Evolutionary conservation across 2,329 filamentous ascomycete genomes (phyloP).

Genomic region (Fusarium dimerum): DNA sequence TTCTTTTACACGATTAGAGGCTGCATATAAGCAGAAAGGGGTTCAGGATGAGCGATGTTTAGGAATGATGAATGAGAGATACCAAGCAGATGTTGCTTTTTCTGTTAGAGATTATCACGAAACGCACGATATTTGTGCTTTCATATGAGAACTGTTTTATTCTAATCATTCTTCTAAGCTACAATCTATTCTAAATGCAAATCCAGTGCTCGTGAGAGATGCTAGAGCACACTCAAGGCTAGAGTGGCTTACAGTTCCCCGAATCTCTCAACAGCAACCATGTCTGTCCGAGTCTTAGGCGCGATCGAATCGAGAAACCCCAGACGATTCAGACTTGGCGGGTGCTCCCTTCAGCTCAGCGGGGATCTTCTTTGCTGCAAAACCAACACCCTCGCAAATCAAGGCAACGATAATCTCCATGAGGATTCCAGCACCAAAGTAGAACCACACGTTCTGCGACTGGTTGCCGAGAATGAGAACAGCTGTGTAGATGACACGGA

Average conservation of each 20-base stretch:
- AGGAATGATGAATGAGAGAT: slow-evolving; percentile 11
- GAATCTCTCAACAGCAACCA: too few species aligned
- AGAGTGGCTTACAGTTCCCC: too few species aligned
- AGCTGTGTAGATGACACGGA: slow-evolving; percentile 35
- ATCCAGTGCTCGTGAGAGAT: too few species aligned
- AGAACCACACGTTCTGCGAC: slow-evolving; percentile 32
- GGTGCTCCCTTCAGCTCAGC: background rate
- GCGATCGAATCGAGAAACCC: too few species aligned
- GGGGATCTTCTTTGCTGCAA: slow-evolving; percentile 29
- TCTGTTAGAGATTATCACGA: background rate
- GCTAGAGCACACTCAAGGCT: too few species aligned
- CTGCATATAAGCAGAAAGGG: slow-evolving; percentile 6
- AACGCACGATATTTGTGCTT: background rate
- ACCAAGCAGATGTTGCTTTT: slow-evolving; percentile 13
- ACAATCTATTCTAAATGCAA: background rate
- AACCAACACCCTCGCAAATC: slow-evolving; percentile 33
- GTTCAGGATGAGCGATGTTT: slow-evolving; percentile 1
- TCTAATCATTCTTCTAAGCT: background rate
- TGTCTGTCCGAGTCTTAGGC: too few species aligned
- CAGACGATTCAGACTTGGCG: slow-evolving; percentile 5
- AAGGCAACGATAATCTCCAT: slow-evolving; percentile 37
- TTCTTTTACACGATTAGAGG: background rate
- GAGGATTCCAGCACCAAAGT: slow-evolving; percentile 34
- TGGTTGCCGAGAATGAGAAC: slow-evolving; percentile 30
- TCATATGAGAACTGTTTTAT: background rate